phyloP scores from a whole-genome alignment of 2,329 filamentous ascomycete genomes.

The Pseudocercospora fuligena region DNA sequence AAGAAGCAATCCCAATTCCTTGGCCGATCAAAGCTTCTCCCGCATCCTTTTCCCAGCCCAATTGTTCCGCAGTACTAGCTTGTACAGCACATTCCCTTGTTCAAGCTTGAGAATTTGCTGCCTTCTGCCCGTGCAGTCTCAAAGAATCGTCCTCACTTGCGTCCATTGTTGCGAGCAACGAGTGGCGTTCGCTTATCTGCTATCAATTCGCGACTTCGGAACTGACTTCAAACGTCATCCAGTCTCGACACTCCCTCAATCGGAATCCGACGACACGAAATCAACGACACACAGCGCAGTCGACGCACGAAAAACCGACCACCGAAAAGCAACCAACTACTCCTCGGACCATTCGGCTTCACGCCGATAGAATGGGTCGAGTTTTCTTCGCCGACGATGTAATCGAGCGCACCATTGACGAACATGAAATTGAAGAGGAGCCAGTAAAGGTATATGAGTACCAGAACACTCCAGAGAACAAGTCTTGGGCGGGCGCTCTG shows the following conservation, averaged over 20 bases:
- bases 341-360: constrained; percentile 49
- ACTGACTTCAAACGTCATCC: neutral
- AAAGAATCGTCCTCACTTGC: constrained; percentile 15
- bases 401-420: constrained; percentile 50
- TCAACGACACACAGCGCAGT: constrained; percentile 11
- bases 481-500: constrained; percentile 92
- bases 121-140: constrained; percentile 17
- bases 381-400: constrained; percentile 58
- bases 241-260: constrained; percentile 5
- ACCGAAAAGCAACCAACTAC: constrained; percentile 13
- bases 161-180: constrained; percentile 14
- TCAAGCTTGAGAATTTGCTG: constrained; percentile 11
- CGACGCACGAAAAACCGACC: constrained; percentile 7
- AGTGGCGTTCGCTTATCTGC: constrained; percentile 14
- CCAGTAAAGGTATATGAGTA: constrained; percentile 76
- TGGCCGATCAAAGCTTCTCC: constrained; percentile 17
- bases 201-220: constrained; percentile 2
- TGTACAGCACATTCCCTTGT: constrained; percentile 14
- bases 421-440: constrained; percentile 56
- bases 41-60: constrained; percentile 6
- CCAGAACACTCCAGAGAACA: constrained; percentile 75
- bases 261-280: neutral
- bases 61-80: constrained; percentile 9
- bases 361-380: constrained; percentile 60
- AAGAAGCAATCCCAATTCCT: constrained; percentile 16